A percentile compares a stretch with the other conserved stretches of the same genome.
Conservation (phyloP, 192 early-diverging fungal genomes). For the Anaeromyces robustus region DNA sequence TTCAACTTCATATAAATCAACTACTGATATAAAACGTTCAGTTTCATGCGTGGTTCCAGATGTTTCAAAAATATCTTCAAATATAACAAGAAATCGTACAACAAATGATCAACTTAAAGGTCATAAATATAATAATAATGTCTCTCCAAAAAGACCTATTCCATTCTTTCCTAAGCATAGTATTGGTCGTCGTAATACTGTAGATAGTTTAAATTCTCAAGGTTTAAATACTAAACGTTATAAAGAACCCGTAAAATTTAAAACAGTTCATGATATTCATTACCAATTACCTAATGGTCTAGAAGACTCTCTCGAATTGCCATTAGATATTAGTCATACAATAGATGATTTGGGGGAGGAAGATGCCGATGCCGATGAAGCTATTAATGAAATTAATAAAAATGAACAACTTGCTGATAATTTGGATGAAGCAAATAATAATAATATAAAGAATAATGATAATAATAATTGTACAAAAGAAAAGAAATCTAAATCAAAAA, state of each 20-base stretch:
- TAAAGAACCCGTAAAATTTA: not conserved
- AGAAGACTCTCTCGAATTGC: not conserved
- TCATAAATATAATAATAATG: no score
- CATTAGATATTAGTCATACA: not conserved
- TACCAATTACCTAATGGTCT: not conserved
- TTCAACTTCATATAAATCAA: not conserved
- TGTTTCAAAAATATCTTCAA: not conserved
- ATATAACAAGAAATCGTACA: not conserved
- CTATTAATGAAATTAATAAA: not conserved
- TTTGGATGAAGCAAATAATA: not conserved
- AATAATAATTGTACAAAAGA: not conserved
- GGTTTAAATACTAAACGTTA: no score
- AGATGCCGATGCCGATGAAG: not conserved
- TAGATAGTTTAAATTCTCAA: not conserved
- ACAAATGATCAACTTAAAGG: no score
- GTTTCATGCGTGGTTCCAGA: not conserved
- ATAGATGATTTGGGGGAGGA: not conserved
- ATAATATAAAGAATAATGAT: not conserved
- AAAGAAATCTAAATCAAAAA: not conserved
- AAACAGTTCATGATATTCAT: not conserved
- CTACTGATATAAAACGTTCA: not conserved
- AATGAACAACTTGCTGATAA: not conserved
- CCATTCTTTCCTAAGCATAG: not conserved
- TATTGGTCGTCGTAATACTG: not conserved
- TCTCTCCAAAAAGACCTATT: not conserved